Base-by-base conservation (phyloP, 208 protist species). In the Trypanosoma grayi region DNA sequence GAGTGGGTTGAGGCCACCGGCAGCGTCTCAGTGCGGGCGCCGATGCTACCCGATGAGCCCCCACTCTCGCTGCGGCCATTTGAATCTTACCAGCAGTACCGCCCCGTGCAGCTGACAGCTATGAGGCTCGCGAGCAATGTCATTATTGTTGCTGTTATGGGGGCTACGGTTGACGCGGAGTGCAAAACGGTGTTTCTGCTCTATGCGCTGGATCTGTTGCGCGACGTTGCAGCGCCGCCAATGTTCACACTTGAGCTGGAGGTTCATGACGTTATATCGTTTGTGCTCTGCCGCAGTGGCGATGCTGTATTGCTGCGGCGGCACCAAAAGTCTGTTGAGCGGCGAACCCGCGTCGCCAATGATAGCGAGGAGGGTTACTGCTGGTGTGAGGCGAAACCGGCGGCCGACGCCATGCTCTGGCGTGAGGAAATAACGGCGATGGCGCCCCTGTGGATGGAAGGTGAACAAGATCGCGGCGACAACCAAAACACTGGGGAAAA, bases 191-290 rank as follows among this genome's bases (percentile, higher is more conserved):
- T 77, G 31, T 65, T 93, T n/a, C 66, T 73, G 16, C 53, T 93
- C 2, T 93, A 88, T 53, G 83, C 77, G 25, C 54, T 83, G 30
- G 69, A 77, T 14, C 66, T 79, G 1, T 71, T 85, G 46, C 77
- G 83, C 55, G 63, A 66, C 6, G 40, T 79, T n/a, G 27, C 50
- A 22, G 22, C 40, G 9, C 46, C 54, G 14, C 52, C 70, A 18
- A 25, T 46, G 30, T 88, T 90, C 47, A 14, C n/a, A 8, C 48
- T 79, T 27, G 87, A 93, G 68, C 56, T 76, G 40, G 58, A 55
- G 16, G 39, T 93, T 6, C 9, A 53, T n/a, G 66, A 75, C 4
- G 81, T 89, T 11, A 41, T 60, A n/a, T 61, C 63, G 24, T 90
- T 93, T 69, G 68, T 75, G 41, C 33, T 90, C 1, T 77, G 75